These are phyloP conservation scores for Colletotrichum australisinense DNA, from an alignment of 2,329 filamentous ascomycete species.

Conservation along the genomic window DNA sequence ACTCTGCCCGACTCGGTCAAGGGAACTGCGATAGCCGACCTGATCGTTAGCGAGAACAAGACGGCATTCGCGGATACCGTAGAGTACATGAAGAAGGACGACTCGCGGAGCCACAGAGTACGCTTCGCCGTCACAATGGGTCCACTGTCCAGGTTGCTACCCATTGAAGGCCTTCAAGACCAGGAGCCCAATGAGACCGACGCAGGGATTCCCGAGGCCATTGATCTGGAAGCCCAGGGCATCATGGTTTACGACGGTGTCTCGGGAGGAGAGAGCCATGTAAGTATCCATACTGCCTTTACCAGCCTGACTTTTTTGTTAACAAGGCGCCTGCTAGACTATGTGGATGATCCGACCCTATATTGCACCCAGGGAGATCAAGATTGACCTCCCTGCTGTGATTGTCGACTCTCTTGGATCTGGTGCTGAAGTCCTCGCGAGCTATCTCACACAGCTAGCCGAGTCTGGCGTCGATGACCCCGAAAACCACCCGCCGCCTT, in stretches of 20 bases:
- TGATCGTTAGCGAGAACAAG: slow-evolving; percentile 83
- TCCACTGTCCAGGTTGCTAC: slow-evolving; percentile 73
- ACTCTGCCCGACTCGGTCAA: slow-evolving; percentile 78
- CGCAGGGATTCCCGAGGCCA: slow-evolving; percentile 58
- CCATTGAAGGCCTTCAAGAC: slow-evolving; percentile 53
- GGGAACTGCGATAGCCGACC: slow-evolving; percentile 81
- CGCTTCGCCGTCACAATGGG: slow-evolving; percentile 81
- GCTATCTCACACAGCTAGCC: slow-evolving; percentile 89
- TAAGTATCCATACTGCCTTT: slow-evolving; percentile 60
- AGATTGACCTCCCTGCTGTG: slow-evolving; percentile 90
- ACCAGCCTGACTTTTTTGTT: background rate
- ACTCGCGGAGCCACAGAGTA: slow-evolving; percentile 91
- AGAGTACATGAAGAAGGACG: slow-evolving; percentile 90
- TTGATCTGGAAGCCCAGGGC: slow-evolving; percentile 93
- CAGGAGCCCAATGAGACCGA: slow-evolving; percentile 51
- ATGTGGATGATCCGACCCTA: slow-evolving; percentile 99
- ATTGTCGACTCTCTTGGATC: slow-evolving; percentile 95
- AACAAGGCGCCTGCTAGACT: slow-evolving; percentile 65
- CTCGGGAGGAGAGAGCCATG: slow-evolving; percentile 89
- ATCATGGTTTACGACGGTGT: slow-evolving; percentile 97
- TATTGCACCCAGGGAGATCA: slow-evolving; percentile 88
- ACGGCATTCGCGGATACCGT: slow-evolving; percentile 84
- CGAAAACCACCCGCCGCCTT: slow-evolving; percentile 80
- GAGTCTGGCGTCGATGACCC: slow-evolving; percentile 84
- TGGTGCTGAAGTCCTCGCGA: slow-evolving; percentile 92